phyloP scores from a whole-genome alignment of 1,284 basidiomycete species.

The Moesziomyces globuligerus region DNA sequence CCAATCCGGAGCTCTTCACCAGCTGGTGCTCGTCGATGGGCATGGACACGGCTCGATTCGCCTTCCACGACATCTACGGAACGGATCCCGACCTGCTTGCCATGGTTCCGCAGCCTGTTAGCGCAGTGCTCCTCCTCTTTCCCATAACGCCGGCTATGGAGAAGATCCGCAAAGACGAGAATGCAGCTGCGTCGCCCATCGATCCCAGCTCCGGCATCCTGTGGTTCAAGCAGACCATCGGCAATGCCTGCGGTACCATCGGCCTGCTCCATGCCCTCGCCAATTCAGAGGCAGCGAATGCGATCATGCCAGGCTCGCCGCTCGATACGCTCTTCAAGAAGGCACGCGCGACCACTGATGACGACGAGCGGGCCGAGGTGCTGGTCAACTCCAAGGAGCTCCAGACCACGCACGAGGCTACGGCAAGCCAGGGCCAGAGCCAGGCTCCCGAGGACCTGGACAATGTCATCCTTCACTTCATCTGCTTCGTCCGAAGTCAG shows the following conservation, averaged over 20 bases:
- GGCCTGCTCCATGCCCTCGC: constrained; percentile 65
- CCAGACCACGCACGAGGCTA: constrained; percentile 50
- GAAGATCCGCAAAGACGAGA: constrained; percentile 35
- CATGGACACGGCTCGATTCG: constrained; percentile 63
- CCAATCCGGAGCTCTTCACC: constrained; percentile 66
- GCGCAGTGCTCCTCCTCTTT: constrained; percentile 70
- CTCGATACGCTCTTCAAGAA: constrained; percentile 52
- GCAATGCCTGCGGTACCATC: constrained; percentile 67
- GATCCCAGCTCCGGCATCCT: constrained; percentile 30
- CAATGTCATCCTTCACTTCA: constrained; percentile 65
- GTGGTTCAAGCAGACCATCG: constrained; percentile 67
- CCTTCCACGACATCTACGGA: constrained; percentile 71
- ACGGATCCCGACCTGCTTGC: constrained; percentile 70
- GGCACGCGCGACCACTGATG: constrained; percentile 32
- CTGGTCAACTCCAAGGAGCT: constrained; percentile 47
- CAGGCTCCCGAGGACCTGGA: constrained; percentile 60
- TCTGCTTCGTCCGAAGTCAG: constrained; percentile 61
- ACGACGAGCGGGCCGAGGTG: constrained; percentile 34
- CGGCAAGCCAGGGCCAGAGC: constrained; percentile 60
- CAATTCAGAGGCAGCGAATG: constrained; percentile 53
- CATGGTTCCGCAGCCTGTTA: constrained; percentile 69
- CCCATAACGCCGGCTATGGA: constrained; percentile 68
- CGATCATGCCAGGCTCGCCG: constrained; percentile 45
- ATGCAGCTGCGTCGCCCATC: constrained; percentile 19
- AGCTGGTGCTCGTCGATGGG: constrained; percentile 59